These are phyloP conservation scores for Rubia balearica DNA, from an alignment of 305 asterid species.

Conservation along the genomic window DNA sequence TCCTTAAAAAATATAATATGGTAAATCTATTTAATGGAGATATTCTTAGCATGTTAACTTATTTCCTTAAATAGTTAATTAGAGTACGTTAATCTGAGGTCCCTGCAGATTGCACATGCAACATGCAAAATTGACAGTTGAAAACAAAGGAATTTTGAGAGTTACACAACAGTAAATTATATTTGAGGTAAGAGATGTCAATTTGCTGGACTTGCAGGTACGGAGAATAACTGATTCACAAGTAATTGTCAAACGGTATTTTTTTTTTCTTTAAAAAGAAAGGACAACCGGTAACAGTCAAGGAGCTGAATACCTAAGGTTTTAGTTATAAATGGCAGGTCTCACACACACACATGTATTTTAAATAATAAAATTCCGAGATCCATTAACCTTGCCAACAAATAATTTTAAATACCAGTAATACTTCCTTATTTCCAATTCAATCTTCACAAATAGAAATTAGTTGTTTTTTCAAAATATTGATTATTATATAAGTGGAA, in stretches of 20 bases:
- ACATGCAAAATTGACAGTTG: not conserved
- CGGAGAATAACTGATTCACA: not conserved
- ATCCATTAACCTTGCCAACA: not conserved
- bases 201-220: not conserved
- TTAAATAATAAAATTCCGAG: not conserved
- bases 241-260: constrained; percentile 13
- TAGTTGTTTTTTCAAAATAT: not conserved
- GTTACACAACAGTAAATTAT: not conserved
- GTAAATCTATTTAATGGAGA: no score
- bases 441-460: no score
- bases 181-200: not conserved
- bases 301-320: not conserved
- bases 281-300: not conserved
- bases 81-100: not conserved
- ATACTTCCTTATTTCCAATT: no score
- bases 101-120: constrained; percentile 2
- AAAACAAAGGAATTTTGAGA: not conserved
- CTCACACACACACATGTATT: not conserved
- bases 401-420: not conserved
- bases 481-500: not conserved
- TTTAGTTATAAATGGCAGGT: not conserved
- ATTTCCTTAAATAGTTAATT: no score
- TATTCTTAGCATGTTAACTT: no score
- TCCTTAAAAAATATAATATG: no score
- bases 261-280: constrained; percentile 10